These are phyloP conservation scores for Auricularia sp. DNA, from an alignment of 768 basidiomycete species.

Conservation along the genomic window DNA sequence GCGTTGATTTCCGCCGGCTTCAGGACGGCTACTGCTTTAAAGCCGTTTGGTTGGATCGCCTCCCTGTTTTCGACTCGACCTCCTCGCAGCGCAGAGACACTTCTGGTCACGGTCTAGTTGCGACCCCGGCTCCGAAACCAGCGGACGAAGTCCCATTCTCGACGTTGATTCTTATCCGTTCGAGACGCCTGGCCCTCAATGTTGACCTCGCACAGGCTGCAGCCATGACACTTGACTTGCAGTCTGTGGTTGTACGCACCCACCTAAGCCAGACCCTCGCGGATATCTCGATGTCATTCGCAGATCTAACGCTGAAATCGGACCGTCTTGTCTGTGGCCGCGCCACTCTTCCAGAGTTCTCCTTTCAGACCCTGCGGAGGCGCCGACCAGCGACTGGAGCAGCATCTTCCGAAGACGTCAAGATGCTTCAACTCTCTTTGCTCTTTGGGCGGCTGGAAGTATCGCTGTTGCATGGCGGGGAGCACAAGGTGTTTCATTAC, in stretches of 20 bases:
- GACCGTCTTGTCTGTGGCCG: conserved; percentile 62
- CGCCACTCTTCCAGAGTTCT: conserved; percentile 54
- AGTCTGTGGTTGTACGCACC: conserved; percentile 54
- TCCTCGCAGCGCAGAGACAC: conserved; percentile 3
- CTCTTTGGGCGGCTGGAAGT: conserved; percentile 61
- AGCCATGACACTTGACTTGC: conserved; percentile 52
- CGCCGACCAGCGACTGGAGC: conserved; percentile 18
- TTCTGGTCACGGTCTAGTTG: neutral
- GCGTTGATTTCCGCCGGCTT: conserved; percentile 71
- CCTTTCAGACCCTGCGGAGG: conserved; percentile 65
- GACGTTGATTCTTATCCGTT: conserved; percentile 55
- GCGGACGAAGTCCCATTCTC: conserved; percentile 27
- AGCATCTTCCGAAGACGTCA: conserved; percentile 20
- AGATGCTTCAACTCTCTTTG: conserved; percentile 65
- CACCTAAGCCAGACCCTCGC: conserved; percentile 49
- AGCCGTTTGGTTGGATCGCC: conserved; percentile 86
- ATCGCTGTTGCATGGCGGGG: conserved; percentile 58
- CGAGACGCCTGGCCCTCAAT: conserved; percentile 63
- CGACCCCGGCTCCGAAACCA: neutral
- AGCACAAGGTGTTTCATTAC: conserved; percentile 63
- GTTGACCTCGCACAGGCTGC: conserved; percentile 81
- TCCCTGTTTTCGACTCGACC: conserved; percentile 55
- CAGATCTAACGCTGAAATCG: conserved; percentile 28
- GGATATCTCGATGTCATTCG: conserved; percentile 51
- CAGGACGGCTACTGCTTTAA: conserved; percentile 94